Conservation (phyloP, 306 rosid species). For the Corylus heterophylla region DNA sequence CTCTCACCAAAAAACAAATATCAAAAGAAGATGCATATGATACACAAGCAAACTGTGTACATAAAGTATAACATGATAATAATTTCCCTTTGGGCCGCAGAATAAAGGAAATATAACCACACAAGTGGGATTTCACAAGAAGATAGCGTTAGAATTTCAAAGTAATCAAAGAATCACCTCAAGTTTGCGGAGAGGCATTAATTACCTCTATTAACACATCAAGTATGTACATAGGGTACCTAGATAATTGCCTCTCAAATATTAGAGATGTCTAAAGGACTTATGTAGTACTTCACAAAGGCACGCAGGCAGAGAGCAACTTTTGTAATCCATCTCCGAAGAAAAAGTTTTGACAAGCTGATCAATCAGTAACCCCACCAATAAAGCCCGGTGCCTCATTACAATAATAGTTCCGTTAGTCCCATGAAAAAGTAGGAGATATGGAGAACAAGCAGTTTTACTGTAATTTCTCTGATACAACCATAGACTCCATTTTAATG, state of each 20-base stretch:
- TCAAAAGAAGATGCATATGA: not conserved
- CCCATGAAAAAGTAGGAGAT: constrained; percentile 22
- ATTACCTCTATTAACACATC: constrained; percentile 7
- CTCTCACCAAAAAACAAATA: no score
- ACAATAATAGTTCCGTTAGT: constrained; percentile 23
- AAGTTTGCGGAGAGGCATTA: constrained; percentile 1
- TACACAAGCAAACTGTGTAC: not conserved
- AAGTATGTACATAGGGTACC: constrained; percentile 17
- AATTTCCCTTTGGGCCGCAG: not conserved
- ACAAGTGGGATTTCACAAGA: not conserved
- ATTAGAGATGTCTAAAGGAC: constrained; percentile 3
- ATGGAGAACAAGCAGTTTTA: constrained; percentile 24
- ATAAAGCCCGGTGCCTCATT: constrained; percentile 10
- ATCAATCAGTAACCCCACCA: constrained; percentile 7
- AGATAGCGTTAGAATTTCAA: not conserved
- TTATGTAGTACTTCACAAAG: constrained; percentile 13
- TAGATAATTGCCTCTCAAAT: not conserved
- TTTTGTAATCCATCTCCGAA: constrained; percentile 20
- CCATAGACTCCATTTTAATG: constrained; percentile 22
- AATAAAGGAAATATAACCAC: not conserved
- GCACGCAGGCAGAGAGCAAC: not conserved
- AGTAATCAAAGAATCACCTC: constrained; percentile 13
- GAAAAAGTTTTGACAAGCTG: constrained; percentile 25
- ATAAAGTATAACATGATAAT: not conserved
- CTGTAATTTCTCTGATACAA: constrained; percentile 25